A percentile compares a stretch with the other conserved stretches of the same genome.
phyloP scores from a whole-genome alignment of 2,329 filamentous ascomycete genomes.

The Ramichloridium luteum region DNA sequence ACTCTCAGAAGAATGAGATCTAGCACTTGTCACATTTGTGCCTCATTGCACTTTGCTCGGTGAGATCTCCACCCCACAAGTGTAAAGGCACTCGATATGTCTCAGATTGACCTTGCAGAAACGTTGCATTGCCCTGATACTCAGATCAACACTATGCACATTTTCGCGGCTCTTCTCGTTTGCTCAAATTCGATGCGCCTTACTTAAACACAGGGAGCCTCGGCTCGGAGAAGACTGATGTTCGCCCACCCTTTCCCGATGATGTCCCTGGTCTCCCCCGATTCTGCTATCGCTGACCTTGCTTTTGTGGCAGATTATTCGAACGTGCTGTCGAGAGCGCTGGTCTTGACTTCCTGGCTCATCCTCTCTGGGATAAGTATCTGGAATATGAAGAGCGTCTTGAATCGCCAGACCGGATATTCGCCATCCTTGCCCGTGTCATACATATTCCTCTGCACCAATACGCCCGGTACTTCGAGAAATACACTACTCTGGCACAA shows the following conservation, averaged over 20 bases:
- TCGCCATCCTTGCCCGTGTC: conserved; percentile 68
- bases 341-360: conserved; percentile 83
- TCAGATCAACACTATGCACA: too few species aligned
- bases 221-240: conserved; percentile 16
- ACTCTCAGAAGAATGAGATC: too few species aligned
- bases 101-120: too few species aligned
- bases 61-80: conserved; percentile 21
- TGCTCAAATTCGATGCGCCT: background rate
- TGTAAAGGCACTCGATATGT: too few species aligned
- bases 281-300: conserved; percentile 29
- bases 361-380: conserved; percentile 98
- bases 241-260: too few species aligned
- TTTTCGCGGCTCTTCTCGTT: too few species aligned
- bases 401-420: conserved; percentile 73
- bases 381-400: conserved; percentile 91
- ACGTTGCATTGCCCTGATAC: too few species aligned
- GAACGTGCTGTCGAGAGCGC: conserved; percentile 77
- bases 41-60: conserved; percentile 12
- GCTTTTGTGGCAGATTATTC: conserved; percentile 59
- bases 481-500: conserved; percentile 67
- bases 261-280: conserved; percentile 24
- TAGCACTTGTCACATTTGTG: too few species aligned
- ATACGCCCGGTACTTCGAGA: conserved; percentile 88
- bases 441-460: conserved; percentile 90
- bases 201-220: too few species aligned